These are phyloP conservation scores for Clitopilus passeckerianus DNA, from an alignment of 768 basidiomycete species.

Conservation along the genomic window DNA sequence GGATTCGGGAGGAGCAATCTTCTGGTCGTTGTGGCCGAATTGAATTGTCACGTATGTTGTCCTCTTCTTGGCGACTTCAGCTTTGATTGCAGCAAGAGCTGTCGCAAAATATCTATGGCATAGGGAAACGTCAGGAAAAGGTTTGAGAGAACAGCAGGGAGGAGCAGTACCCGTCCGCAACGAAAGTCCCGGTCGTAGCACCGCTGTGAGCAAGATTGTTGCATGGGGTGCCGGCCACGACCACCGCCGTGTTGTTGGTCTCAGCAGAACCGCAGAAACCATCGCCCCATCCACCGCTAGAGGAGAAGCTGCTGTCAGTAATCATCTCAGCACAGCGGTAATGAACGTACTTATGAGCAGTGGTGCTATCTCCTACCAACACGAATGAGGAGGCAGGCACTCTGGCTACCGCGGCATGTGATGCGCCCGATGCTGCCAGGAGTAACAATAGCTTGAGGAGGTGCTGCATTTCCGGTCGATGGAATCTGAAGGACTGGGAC, in stretches of 20 bases:
- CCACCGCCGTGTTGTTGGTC: slow-evolving; percentile 24
- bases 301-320: background rate
- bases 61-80: slow-evolving; percentile 28
- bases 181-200: slow-evolving; percentile 33
- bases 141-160: background rate
- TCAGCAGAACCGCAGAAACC: slow-evolving; percentile 31
- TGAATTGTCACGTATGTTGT: slow-evolving; percentile 34
- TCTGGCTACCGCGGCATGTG: background rate
- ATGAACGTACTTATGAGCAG: slow-evolving; percentile 26
- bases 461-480: too few species aligned
- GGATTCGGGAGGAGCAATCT: slow-evolving; percentile 36
- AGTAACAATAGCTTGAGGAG: background rate
- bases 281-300: slow-evolving; percentile 36
- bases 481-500: too few species aligned
- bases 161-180: slow-evolving; percentile 23
- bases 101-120: slow-evolving; percentile 22
- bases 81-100: slow-evolving; percentile 26
- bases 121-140: background rate
- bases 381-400: slow-evolving; percentile 26
- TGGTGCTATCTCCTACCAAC: slow-evolving; percentile 36
- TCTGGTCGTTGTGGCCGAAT: slow-evolving; percentile 38
- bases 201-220: slow-evolving; percentile 37
- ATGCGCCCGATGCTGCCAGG: background rate
- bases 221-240: slow-evolving; percentile 26
- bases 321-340: background rate